Conservation (phyloP, 352 stramenopile species). For the Globisporangium paddicum region DNA sequence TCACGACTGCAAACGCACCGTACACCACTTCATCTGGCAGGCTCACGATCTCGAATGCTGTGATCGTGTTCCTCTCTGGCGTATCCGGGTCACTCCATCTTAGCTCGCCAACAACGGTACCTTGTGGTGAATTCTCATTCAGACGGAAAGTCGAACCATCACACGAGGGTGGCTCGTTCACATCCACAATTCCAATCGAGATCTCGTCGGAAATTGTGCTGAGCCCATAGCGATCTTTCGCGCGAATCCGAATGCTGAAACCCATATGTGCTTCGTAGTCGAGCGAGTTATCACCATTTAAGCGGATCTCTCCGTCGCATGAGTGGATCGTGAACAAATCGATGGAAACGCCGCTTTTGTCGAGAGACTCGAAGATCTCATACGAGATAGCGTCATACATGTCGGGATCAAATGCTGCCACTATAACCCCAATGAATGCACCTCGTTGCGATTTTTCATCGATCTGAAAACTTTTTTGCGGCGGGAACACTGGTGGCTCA, state of each 20-base stretch:
- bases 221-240: conserved; percentile 42
- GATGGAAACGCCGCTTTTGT: conserved; percentile 25
- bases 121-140: conserved; percentile 26
- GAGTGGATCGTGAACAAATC: conserved; percentile 52
- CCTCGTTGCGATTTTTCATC: conserved; percentile 33
- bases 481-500: conserved; percentile 35
- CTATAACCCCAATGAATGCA: conserved; percentile 25
- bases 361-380: conserved; percentile 20
- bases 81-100: conserved; percentile 40
- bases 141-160: conserved; percentile 1
- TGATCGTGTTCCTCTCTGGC: conserved; percentile 32
- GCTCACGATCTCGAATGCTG: conserved; percentile 36
- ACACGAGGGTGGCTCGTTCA: conserved; percentile 27
- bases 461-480: conserved; percentile 24
- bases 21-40: conserved; percentile 9
- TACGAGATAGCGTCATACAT: conserved; percentile 41
- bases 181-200: conserved; percentile 19
- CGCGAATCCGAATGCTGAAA: conserved; percentile 30
- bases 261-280: conserved; percentile 29
- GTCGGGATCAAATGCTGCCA: conserved; percentile 39
- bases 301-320: conserved; percentile 45
- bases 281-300: conserved; percentile 23
- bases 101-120: conserved; percentile 21
- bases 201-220: conserved; percentile 14
- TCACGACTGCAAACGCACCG: conserved; percentile 2